These are phyloP conservation scores for Cytospora piceae DNA, from an alignment of 2,329 filamentous ascomycete genomes.

Conservation along the genomic window DNA sequence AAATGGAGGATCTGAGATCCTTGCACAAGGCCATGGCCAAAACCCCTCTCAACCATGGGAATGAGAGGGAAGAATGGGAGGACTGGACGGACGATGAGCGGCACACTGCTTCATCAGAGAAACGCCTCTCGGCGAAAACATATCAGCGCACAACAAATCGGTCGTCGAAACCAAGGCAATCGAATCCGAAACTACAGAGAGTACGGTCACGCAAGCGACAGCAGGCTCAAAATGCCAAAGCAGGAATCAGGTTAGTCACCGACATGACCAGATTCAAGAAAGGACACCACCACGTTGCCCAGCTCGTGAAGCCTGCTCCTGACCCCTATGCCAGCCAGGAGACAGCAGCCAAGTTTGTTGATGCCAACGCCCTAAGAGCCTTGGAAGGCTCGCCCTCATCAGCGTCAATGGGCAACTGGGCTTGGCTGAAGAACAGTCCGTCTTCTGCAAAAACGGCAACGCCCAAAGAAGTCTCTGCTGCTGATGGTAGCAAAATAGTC, in stretches of 20 bases:
- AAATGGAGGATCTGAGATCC: conserved; percentile 36
- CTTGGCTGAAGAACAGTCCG: conserved; percentile 55
- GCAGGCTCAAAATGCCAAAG: conserved; percentile 62
- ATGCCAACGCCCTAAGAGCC: conserved; percentile 62
- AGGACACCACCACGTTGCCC: conserved; percentile 45
- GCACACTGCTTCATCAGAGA: conserved; percentile 44
- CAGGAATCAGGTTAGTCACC: conserved; percentile 71
- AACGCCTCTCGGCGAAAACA: conserved; percentile 17
- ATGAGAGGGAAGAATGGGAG: conserved; percentile 52
- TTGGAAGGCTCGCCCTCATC: conserved; percentile 60
- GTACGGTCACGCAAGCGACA: conserved; percentile 65
- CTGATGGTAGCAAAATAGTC: conserved; percentile 70
- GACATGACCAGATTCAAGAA: conserved; percentile 61
- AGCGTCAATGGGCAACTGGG: conserved; percentile 60
- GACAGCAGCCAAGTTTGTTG: conserved; percentile 53
- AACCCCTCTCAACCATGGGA: conserved; percentile 30
- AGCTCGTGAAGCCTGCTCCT: conserved; percentile 35
- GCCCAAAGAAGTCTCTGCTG: background rate
- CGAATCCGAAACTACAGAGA: conserved; percentile 47
- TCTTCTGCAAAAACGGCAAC: conserved; percentile 17
- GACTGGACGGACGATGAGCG: conserved; percentile 57
- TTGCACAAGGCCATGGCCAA: conserved; percentile 31
- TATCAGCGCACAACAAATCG: conserved; percentile 26
- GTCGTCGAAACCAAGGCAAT: conserved; percentile 40
- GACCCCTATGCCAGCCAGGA: conserved; percentile 27